These are phyloP conservation scores for Lipomyces sp. DNA, from an alignment of 805 yeast species.

Conservation along the genomic window DNA sequence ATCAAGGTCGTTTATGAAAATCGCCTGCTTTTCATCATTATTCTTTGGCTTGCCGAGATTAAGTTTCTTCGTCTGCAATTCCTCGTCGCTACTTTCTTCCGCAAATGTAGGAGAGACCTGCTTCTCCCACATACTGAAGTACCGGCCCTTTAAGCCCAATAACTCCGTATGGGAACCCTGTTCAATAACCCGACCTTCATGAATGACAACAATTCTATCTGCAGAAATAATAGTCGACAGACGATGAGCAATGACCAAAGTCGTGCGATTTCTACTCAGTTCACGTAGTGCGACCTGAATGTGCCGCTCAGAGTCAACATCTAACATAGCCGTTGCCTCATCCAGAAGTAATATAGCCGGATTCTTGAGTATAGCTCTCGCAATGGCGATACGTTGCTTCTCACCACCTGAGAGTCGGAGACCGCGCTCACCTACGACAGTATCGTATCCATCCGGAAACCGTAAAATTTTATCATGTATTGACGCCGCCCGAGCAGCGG, in stretches of 20 bases:
- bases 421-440: conserved; percentile 62
- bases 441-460: conserved; percentile 60
- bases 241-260: conserved; percentile 57
- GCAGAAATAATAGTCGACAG: conserved; percentile 56
- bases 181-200: conserved; percentile 54
- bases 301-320: conserved; percentile 62
- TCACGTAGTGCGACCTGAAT: conserved; percentile 55
- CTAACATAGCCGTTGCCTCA: conserved; percentile 70
- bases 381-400: conserved; percentile 64
- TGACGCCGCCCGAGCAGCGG: conserved; percentile 65
- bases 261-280: conserved; percentile 49
- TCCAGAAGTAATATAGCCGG: conserved; percentile 61
- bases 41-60: background rate
- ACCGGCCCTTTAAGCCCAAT: conserved; percentile 28
- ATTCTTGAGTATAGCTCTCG: conserved; percentile 59
- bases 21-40: conserved; percentile 4
- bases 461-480: conserved; percentile 45
- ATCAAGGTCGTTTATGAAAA: conserved; percentile 4
- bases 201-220: conserved; percentile 54
- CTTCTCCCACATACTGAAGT: conserved; percentile 30
- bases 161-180: conserved; percentile 44
- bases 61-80: background rate
- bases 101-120: conserved; percentile 45
- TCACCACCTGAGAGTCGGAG: conserved; percentile 69
- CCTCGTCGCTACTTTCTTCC: conserved; percentile 11